Evolutionary conservation across 257 asterid species (phyloP).

Genomic region (Solanum acaule): DNA sequence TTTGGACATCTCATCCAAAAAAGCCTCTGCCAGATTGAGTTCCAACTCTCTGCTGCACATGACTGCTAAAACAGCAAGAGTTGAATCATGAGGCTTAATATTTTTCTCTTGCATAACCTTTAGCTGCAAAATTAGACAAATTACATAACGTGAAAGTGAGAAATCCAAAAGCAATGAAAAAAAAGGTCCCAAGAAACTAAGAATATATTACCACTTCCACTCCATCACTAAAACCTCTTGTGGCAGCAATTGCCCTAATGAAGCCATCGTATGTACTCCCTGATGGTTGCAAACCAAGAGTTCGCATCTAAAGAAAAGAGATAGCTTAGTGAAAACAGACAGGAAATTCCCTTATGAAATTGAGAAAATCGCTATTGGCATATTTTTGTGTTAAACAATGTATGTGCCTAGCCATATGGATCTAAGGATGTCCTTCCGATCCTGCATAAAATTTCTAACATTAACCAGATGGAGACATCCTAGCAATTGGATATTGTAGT

Average conservation of each 20-base stretch:
- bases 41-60: conserved; percentile 66
- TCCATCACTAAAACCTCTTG: conserved; percentile 45
- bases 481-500: not conserved
- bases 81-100: conserved; percentile 60
- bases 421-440: not conserved
- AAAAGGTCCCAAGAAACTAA: not conserved
- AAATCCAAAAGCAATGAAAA: not conserved
- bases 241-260: conserved; percentile 47
- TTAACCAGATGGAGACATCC: not conserved
- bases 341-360: not conserved
- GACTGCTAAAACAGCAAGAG: conserved; percentile 62
- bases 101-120: conserved; percentile 61
- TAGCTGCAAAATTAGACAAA: conserved; percentile 40
- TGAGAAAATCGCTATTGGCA: not conserved
- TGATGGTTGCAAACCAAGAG: conserved; percentile 73
- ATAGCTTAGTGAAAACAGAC: conserved; percentile 1
- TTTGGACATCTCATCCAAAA: conserved; percentile 44
- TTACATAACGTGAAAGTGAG: not conserved
- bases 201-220: conserved; percentile 56
- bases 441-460: not conserved
- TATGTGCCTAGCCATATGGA: not conserved
- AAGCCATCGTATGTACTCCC: conserved; percentile 49
- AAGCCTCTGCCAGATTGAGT: conserved; percentile 67
- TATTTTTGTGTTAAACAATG: not conserved
- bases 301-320: conserved; percentile 54